Conservation (phyloP, 2,329 filamentous ascomycete genomes). For the Fusarium musae region DNA sequence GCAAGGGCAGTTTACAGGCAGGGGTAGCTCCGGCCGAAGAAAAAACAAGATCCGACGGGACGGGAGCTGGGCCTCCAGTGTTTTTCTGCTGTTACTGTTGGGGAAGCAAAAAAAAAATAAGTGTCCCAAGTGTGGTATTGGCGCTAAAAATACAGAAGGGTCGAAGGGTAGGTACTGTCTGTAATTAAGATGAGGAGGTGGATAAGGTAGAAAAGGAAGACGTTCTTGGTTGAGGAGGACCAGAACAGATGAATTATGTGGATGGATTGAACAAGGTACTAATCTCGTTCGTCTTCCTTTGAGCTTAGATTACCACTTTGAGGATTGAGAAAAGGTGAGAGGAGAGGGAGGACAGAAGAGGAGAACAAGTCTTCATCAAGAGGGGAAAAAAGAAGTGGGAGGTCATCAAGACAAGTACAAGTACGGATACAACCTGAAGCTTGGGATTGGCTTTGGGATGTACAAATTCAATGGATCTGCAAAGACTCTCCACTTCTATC, state of each 20-base stretch:
- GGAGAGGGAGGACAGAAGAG: slow-evolving; percentile 1
- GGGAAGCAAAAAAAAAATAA: slow-evolving; percentile 18
- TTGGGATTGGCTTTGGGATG: slow-evolving; percentile 13
- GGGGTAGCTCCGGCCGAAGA: slow-evolving; percentile 45
- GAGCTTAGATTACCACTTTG: not conserved
- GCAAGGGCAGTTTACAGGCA: slow-evolving; percentile 29
- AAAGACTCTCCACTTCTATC: slow-evolving; percentile 27
- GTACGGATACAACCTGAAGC: slow-evolving; percentile 35
- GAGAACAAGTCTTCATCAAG: slow-evolving; percentile 7
- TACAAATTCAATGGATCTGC: slow-evolving; percentile 39
- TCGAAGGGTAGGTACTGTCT: slow-evolving; percentile 13
- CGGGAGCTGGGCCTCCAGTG: slow-evolving; percentile 15
- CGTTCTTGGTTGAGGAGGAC: slow-evolving; percentile 26
- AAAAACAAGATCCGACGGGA: slow-evolving; percentile 25
- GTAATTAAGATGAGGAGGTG: slow-evolving; percentile 34
- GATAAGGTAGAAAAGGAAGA: slow-evolving; percentile 21
- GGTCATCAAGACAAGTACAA: slow-evolving; percentile 37
- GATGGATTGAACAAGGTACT: slow-evolving; percentile 18
- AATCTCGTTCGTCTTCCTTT: slow-evolving; percentile 28
- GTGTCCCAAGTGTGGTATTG: slow-evolving; percentile 37
- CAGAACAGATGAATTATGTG: slow-evolving; percentile 34
- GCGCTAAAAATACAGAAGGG: slow-evolving; percentile 46
- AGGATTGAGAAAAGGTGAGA: not conserved
- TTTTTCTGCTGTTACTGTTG: slow-evolving; percentile 32
- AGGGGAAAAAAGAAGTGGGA: slow-evolving; percentile 33